Percentiles rank a stretch among this genome's conserved stretches.
These are phyloP conservation scores for Draba incana DNA, from an alignment of 345 rosid species.

Conservation along the genomic window DNA sequence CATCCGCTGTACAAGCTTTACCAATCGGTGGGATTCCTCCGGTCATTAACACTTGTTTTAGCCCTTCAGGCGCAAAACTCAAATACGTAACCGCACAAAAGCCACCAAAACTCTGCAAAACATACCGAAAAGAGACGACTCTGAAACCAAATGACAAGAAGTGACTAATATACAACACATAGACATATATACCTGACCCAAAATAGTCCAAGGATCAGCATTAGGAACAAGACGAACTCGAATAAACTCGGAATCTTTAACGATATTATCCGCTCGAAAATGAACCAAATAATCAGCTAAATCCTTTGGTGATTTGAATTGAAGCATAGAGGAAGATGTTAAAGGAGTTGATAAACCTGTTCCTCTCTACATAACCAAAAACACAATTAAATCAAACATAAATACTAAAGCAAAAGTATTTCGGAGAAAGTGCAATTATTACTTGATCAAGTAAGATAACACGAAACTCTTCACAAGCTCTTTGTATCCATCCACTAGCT, in stretches of 20 bases:
- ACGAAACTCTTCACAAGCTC: constrained; percentile 89
- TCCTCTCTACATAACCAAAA: constrained; percentile 72
- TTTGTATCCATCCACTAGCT: constrained; percentile 78
- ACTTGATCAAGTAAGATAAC: constrained; percentile 94
- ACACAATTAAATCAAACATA: constrained; percentile 23
- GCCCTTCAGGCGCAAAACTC: constrained; percentile 89
- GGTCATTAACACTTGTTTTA: constrained; percentile 85
- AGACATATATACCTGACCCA: constrained; percentile 72
- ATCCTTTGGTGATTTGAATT: constrained; percentile 62
- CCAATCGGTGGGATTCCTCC: constrained; percentile 93
- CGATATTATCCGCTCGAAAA: constrained; percentile 89
- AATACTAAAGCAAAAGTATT: neutral
- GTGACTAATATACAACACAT: neutral
- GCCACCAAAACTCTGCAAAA: constrained; percentile 85
- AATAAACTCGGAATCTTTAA: constrained; percentile 86
- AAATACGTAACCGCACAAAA: constrained; percentile 89
- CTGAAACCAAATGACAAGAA: neutral
- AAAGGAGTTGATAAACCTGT: constrained; percentile 90
- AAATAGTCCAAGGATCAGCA: constrained; percentile 77
- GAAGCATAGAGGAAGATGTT: constrained; percentile 83
- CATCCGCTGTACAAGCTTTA: constrained; percentile 71
- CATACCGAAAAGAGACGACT: constrained; percentile 4
- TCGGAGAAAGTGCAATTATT: constrained; percentile 17
- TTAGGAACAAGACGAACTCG: constrained; percentile 77
- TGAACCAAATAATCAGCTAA: constrained; percentile 69